Evolutionary conservation across 805 yeast genomes (phyloP).

Genomic region (Nakazawaea molendinolei): DNA sequence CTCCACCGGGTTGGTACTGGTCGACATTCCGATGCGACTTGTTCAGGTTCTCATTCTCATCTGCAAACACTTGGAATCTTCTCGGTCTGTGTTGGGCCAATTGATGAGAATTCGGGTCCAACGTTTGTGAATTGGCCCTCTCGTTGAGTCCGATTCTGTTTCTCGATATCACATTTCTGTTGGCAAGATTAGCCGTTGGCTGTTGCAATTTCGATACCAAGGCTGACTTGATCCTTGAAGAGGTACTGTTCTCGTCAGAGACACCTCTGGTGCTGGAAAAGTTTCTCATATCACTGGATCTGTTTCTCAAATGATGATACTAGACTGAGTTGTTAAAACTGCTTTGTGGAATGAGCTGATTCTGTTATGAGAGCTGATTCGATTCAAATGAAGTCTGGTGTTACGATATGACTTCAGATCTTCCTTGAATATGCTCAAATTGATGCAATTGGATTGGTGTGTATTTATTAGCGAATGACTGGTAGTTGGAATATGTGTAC

Average conservation of each 20-base stretch:
- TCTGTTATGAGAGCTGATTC: too few relatives aligned
- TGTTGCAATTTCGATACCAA: conserved; percentile 28
- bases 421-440: too few relatives aligned
- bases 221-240: conserved; percentile 17
- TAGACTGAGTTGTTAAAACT: too few relatives aligned
- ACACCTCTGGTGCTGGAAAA: conserved; percentile 4
- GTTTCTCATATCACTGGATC: conserved; percentile 2
- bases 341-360: too few relatives aligned
- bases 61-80: conserved; percentile 9
- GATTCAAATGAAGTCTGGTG: too few relatives aligned
- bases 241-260: conserved; percentile 4
- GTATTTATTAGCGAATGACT: conserved; percentile 1
- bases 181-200: conserved; percentile 7
- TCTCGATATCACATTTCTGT: too few relatives aligned
- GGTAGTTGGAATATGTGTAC: background rate
- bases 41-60: conserved; percentile 2
- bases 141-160: conserved; percentile 2
- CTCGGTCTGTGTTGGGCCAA: conserved; percentile 2
- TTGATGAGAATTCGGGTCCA: conserved; percentile 5
- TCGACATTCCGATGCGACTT: background rate
- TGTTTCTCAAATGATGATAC: background rate
- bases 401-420: too few relatives aligned
- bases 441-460: too few relatives aligned
- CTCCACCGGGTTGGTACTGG: too few relatives aligned
- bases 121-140: conserved; percentile 4